phyloP scores from a whole-genome alignment of 2,329 filamentous ascomycete species.

The Hypoxylon sp. region DNA sequence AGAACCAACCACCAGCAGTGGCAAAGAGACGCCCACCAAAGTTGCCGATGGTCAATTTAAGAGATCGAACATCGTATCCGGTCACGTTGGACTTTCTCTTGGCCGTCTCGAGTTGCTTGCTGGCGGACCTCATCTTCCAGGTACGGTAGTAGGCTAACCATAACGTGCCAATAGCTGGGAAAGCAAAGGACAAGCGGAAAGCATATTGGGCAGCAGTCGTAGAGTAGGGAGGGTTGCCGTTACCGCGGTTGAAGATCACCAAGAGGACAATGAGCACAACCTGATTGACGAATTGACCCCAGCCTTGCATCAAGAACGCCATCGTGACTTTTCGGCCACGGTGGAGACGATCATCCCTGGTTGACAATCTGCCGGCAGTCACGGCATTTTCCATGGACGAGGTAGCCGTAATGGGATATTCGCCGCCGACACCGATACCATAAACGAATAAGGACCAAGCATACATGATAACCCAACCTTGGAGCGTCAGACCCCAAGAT shows the following conservation, averaged over 20 bases:
- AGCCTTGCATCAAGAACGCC: slow-evolving; percentile 98
- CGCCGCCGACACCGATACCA: slow-evolving; percentile 81
- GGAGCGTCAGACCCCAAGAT: slow-evolving; percentile 86
- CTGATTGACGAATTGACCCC: slow-evolving; percentile 97
- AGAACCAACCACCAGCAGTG: slow-evolving; percentile 92
- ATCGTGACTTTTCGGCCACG: slow-evolving; percentile 95
- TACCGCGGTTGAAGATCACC: slow-evolving; percentile 88
- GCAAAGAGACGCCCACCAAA: slow-evolving; percentile 90
- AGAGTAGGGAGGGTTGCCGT: slow-evolving; percentile 83
- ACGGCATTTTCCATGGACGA: slow-evolving; percentile 94
- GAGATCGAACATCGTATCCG: slow-evolving; percentile 90
- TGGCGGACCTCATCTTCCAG: slow-evolving; percentile 92
- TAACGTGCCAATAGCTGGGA: slow-evolving; percentile 89
- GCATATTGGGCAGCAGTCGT: slow-evolving; percentile 86
- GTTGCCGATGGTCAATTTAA: slow-evolving; percentile 82
- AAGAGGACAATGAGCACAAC: slow-evolving; percentile 88
- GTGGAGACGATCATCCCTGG: slow-evolving; percentile 92
- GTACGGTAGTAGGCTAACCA: slow-evolving; percentile 97
- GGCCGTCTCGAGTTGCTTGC: slow-evolving; percentile 82
- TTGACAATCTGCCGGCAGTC: slow-evolving; percentile 88
- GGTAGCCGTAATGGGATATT: slow-evolving; percentile 97
- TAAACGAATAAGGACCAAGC: slow-evolving; percentile 96
- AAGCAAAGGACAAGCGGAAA: slow-evolving; percentile 92
- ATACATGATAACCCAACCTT: slow-evolving; percentile 98
- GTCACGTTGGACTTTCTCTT: slow-evolving; percentile 92